Base-by-base conservation (phyloP, 352 stramenopile genomes). In the Phytophthora foliorum region DNA sequence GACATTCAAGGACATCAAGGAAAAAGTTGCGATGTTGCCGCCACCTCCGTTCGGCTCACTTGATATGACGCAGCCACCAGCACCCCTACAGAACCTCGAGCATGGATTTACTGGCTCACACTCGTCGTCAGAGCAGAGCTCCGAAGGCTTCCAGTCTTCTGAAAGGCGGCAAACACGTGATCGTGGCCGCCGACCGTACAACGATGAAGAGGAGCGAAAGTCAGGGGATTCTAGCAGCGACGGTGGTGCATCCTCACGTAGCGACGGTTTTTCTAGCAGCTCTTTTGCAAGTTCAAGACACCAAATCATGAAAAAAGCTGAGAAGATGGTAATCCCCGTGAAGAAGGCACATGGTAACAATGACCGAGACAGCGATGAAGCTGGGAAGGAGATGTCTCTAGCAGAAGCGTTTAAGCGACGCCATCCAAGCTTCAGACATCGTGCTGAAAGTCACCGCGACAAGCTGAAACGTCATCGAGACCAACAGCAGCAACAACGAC, bases 401-500 rank as follows among this genome's bases (percentile, higher is more conserved):
- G 82, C 86, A 4, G 86, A 92, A 31, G 82, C 84, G 31, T 92
- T 92, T 57, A 74, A 75, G 24, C 62, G 61, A 31, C 84, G 80
- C 3, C 84, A 92, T 57, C 82, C 86, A n/a, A 50, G 70, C 11
- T 92, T 92, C 48, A 68, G 73, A n/a, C 59, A 61, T 17, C 82
- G 71, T 2, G 63, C 72, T 41, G 60, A 73, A 45, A 67, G 60
- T 36, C 63, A 72, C 24, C 69, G 48, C 19, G 72, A 60, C 49
- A 82, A 60, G 45, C 57, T 67, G n/a, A 85, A 59, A 61, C 77
- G 22, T 49, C 74, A 59, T 52, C 77, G 56, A 32, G 74, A 54
- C 56, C 75, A 49, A 19, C 67, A 80, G 25, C 57, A 75, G 8
- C 29, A 65, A 25, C 17, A 34, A 14, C 49, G 54, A 16, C 10